Conservation (phyloP, 2,329 filamentous ascomycete genomes). For the Pseudocercospora vitis region DNA sequence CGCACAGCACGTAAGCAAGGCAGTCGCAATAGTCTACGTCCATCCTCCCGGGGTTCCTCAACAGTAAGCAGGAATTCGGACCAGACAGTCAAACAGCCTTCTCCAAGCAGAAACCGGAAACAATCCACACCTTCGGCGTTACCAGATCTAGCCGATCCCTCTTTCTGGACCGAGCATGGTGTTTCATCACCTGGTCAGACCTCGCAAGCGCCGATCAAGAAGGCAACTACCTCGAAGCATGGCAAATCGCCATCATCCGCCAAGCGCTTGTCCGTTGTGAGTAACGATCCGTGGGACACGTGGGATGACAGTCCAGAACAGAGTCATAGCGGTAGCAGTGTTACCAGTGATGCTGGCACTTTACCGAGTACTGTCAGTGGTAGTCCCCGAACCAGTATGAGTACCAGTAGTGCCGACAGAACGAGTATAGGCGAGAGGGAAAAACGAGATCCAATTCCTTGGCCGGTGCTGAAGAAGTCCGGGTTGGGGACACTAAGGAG, state of each 20-base stretch:
- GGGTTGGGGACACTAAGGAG: slow-evolving; percentile 73
- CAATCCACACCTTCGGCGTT: slow-evolving; percentile 26
- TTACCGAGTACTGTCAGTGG: slow-evolving; percentile 30
- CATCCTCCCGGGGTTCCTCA: slow-evolving; percentile 26
- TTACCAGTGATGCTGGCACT: slow-evolving; percentile 30
- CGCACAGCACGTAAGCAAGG: slow-evolving; percentile 27
- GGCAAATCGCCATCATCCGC: slow-evolving; percentile 25
- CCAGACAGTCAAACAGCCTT: slow-evolving; percentile 22
- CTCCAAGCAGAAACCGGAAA: slow-evolving; percentile 22
- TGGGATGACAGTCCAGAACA: slow-evolving; percentile 34
- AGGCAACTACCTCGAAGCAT: slow-evolving; percentile 26
- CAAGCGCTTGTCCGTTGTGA: slow-evolving; percentile 25
- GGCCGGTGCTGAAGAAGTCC: slow-evolving; percentile 66
- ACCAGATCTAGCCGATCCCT: slow-evolving; percentile 32
- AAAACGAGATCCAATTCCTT: slow-evolving; percentile 53
- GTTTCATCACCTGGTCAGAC: slow-evolving; percentile 13
- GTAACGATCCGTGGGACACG: slow-evolving; percentile 35
- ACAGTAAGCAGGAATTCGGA: slow-evolving; percentile 22
- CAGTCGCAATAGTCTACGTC: slow-evolving; percentile 32
- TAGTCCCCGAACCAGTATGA: slow-evolving; percentile 28
- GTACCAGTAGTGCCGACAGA: not conserved
- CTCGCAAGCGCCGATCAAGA: slow-evolving; percentile 28
- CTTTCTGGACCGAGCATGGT: slow-evolving; percentile 35
- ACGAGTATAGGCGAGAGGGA: slow-evolving; percentile 21
- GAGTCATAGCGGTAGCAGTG: slow-evolving; percentile 28